These are phyloP conservation scores for Suhomyces anneliseae DNA, from an alignment of 1,139 yeast genomes.

Conservation along the genomic window DNA sequence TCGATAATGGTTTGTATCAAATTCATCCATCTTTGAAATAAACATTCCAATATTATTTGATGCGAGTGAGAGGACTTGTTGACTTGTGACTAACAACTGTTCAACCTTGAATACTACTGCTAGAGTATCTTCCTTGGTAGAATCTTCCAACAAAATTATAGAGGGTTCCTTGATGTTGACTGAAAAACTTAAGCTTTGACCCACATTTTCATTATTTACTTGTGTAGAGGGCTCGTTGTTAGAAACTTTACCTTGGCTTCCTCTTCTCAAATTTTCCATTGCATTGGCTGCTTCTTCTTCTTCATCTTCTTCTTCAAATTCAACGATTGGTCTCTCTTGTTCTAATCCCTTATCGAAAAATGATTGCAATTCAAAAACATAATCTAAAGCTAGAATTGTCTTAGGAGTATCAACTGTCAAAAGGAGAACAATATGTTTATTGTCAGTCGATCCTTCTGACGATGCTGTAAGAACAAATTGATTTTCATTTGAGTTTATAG, in stretches of 20 bases:
- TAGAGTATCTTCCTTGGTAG: conserved; percentile 66
- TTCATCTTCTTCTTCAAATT: conserved; percentile 15
- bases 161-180: conserved; percentile 79
- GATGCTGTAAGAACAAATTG: conserved; percentile 66
- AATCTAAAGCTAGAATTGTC: conserved; percentile 81
- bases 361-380: conserved; percentile 70
- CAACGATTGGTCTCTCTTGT: conserved; percentile 19
- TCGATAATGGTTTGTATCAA: conserved; percentile 60
- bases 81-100: conserved; percentile 71
- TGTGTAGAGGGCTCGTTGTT: neutral
- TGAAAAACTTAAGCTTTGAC: conserved; percentile 44
- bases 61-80: conserved; percentile 62
- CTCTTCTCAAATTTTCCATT: conserved; percentile 3
- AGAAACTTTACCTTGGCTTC: neutral
- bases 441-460: conserved; percentile 41
- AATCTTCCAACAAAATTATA: conserved; percentile 77
- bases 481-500: conserved; percentile 56
- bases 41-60: conserved; percentile 87
- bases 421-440: conserved; percentile 49
- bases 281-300: neutral
- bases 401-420: conserved; percentile 79
- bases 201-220: neutral
- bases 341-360: conserved; percentile 53
- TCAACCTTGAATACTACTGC: conserved; percentile 90
- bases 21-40: conserved; percentile 70